Base-by-base conservation (phyloP, 495 filamentous ascomycete genomes). In the Parathielavia hyrcaniae region DNA sequence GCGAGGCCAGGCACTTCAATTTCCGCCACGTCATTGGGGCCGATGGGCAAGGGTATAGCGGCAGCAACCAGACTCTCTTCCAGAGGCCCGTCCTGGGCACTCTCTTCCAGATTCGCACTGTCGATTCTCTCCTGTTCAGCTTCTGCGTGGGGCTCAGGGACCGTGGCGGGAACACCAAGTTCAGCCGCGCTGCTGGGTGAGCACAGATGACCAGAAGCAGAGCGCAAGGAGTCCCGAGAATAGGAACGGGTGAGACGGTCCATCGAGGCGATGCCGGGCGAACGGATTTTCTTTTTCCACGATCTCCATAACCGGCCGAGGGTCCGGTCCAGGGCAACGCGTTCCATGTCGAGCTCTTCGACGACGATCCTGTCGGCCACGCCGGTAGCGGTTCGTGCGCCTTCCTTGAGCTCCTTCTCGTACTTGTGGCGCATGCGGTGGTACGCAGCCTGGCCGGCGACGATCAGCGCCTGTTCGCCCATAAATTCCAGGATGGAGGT, bases 401-500 rank as follows among this genome's bases (percentile, higher is more conserved):
- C 76, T n/a, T 75, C 75, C 56, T 76, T 77, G 55, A 78, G 65
- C 47, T 83, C 75, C 61, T 76, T 75, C 48, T 78, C 73, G 51
- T 75, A 74, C 60, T 75, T 81, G 2, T 71, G 55, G 35, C 79
- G 71, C 62, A 88, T 71, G 49, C 93, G 83, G 43, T 86, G 83
- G 62, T 87, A 90, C 1, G 95, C 85, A 17, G 90, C 91, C 67
- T 97, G 86, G 14, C 90, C 91, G n/a, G 91, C 89, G 41, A 95
- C 80, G 36, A 89, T 74, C 49, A 99, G 75, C 22, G 88, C 86
- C 62, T 95, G 90, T 69, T 97, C 95, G 16, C 91, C 95, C 68
- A 99, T 82, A 67, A 87, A 91, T 76, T 99, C 95, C 36, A 97
- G 78, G 61, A 97, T 89, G 1, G 90, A 91, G 3, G 95, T 96